These are phyloP conservation scores for Prunus armeniaca DNA, from an alignment of 306 rosid species.

Conservation along the genomic window DNA sequence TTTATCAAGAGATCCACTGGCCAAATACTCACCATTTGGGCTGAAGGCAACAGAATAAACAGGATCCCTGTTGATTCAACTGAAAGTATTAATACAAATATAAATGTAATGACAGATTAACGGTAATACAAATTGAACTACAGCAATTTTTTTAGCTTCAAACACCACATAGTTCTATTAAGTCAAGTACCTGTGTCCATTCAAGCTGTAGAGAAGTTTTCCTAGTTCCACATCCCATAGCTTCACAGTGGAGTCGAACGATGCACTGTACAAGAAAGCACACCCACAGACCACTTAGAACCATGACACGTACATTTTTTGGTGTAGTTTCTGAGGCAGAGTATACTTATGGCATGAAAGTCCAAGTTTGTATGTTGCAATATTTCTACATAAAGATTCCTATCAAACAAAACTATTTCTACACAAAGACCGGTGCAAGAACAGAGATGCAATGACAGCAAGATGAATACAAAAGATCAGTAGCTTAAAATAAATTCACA, in stretches of 20 bases:
- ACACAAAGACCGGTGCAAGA: neutral
- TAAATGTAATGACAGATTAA: neutral
- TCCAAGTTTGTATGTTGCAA: neutral
- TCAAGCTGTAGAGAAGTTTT: constrained; percentile 67
- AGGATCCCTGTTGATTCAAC: constrained; percentile 44
- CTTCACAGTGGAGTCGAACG: constrained; percentile 89
- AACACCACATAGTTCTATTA: neutral
- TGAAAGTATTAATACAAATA: neutral
- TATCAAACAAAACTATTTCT: neutral
- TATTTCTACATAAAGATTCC: neutral
- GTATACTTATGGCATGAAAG: neutral
- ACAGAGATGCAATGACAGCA: neutral
- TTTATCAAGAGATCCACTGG: constrained; percentile 90
- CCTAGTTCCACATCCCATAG: constrained; percentile 87
- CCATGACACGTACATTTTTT: neutral
- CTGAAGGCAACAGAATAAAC: constrained; percentile 95
- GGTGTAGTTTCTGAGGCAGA: neutral
- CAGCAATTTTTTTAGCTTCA: neutral
- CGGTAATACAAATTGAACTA: neutral
- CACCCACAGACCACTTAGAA: constrained; percentile 1
- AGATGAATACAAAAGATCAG: neutral
- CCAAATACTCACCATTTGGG: constrained; percentile 87
- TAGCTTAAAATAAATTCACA: neutral
- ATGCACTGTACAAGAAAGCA: constrained; percentile 58
- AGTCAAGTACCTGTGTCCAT: constrained; percentile 73